phyloP scores from a whole-genome alignment of 2,329 filamentous ascomycete species.

The Microcyclospora pomicola region DNA sequence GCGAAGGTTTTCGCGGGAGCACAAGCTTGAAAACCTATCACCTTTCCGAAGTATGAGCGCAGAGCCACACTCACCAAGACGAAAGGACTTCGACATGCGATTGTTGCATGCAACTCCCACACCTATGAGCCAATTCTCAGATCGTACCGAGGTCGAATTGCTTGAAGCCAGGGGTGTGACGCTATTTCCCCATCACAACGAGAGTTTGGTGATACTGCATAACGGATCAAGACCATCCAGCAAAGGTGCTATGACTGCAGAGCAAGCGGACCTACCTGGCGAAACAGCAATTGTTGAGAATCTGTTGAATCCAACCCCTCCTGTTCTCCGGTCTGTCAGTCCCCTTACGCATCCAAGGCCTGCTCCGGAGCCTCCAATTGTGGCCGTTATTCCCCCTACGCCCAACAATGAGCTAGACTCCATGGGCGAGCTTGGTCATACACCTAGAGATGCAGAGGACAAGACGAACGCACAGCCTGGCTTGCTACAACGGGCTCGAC shows the following conservation, averaged over 20 bases:
- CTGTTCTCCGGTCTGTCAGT: conserved; percentile 27
- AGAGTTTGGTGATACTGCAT: conserved; percentile 51
- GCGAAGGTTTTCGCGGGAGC: conserved; percentile 1
- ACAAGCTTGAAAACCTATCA: conserved; percentile 3
- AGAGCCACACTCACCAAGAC: conserved; percentile 5
- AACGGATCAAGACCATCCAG: conserved; percentile 19
- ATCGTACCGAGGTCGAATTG: conserved; percentile 33
- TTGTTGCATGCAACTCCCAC: conserved; percentile 14
- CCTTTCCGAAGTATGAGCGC: conserved; percentile 1
- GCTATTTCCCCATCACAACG: conserved; percentile 50
- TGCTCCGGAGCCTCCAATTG: conserved; percentile 42
- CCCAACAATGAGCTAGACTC: conserved; percentile 34
- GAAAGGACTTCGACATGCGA: conserved; percentile 12
- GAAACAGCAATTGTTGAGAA: no score
- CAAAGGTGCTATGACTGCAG: conserved; percentile 2
- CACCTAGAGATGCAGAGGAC: no score
- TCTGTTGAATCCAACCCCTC: no score
- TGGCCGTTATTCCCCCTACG: conserved; percentile 43
- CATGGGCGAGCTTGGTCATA: background rate
- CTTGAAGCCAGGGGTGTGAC: conserved; percentile 47
- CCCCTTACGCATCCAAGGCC: conserved; percentile 45
- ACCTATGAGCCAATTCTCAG: conserved; percentile 15
- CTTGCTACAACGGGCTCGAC: conserved; percentile 30
- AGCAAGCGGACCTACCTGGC: background rate
- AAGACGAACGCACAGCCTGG: conserved; percentile 23